A percentile compares a stretch with the other conserved stretches of the same genome.
Evolutionary conservation across 1,139 yeast genomes (phyloP).

Genomic region (Geotrichum candidum): DNA sequence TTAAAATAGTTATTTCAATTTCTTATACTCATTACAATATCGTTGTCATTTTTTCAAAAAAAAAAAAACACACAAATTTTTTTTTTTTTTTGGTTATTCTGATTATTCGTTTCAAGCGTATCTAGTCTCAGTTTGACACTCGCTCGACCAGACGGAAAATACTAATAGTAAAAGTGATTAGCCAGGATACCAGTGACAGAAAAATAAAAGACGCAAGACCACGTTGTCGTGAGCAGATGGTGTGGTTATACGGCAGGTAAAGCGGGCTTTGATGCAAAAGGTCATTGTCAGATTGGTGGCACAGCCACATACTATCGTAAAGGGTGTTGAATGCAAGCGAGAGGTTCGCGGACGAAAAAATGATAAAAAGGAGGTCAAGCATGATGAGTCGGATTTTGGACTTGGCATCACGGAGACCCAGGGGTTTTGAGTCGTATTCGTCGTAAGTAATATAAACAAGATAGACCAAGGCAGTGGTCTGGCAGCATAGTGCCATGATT

Average conservation of each 20-base stretch:
- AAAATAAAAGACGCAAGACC: conserved; percentile 75
- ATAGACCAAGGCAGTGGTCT: conserved; percentile 70
- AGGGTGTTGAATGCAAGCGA: conserved; percentile 81
- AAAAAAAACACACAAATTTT: too few species aligned
- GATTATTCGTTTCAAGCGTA: neutral
- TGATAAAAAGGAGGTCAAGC: conserved; percentile 78
- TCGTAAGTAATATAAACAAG: conserved; percentile 79
- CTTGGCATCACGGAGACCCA: conserved; percentile 78
- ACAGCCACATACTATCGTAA: conserved; percentile 79
- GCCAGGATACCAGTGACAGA: conserved; percentile 73
- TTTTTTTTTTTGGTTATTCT: neutral
- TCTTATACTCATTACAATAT: neutral
- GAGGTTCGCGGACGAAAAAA: conserved; percentile 87
- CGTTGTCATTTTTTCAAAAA: neutral
- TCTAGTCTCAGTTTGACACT: conserved; percentile 34
- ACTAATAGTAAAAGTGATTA: conserved; percentile 75
- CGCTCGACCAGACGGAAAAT: conserved; percentile 77
- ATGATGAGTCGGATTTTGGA: conserved; percentile 72
- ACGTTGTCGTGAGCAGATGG: conserved; percentile 72
- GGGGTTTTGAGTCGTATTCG: conserved; percentile 85
- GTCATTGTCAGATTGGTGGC: conserved; percentile 32
- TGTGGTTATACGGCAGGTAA: conserved; percentile 29
- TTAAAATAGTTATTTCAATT: neutral
- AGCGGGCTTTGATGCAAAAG: neutral
- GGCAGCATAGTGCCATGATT: conserved; percentile 84